phyloP scores from a whole-genome alignment of 768 basidiomycete species.

The Cystofilobasidium macerans region DNA sequence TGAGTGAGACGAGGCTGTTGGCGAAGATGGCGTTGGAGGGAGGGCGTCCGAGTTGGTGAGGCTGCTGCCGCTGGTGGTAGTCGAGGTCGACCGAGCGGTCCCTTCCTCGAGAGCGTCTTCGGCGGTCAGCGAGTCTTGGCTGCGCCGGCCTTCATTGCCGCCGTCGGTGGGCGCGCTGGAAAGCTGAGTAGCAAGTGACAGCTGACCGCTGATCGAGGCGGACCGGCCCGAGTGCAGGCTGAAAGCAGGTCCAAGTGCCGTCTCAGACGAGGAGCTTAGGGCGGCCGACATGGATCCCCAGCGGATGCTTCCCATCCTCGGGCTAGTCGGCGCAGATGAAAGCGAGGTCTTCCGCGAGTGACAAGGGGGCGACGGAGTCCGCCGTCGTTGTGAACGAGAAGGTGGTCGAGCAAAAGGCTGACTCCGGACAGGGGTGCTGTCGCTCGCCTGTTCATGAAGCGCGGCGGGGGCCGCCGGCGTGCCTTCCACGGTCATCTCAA shows the following conservation, averaged over 20 bases:
- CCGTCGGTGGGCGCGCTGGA: no score
- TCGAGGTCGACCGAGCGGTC: no score
- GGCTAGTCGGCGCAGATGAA: neutral
- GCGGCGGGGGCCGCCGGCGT: no score
- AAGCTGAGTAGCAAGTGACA: no score
- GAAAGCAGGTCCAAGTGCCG: neutral
- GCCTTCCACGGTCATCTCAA: no score
- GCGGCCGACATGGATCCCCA: neutral
- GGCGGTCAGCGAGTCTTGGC: neutral
- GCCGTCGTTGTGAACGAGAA: neutral
- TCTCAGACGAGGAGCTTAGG: neutral
- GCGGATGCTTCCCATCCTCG: neutral
- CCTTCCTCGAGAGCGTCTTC: neutral
- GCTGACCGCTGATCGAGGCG: neutral
- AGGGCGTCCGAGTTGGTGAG: neutral
- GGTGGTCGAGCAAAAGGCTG: neutral
- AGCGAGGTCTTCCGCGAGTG: neutral
- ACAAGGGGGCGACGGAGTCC: neutral
- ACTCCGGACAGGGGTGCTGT: neutral
- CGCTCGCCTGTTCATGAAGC: no score
- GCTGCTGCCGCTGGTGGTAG: neutral
- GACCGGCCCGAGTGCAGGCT: neutral
- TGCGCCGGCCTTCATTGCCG: no score
- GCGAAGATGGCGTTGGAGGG: neutral
- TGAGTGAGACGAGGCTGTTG: neutral